Percentiles rank a stretch among this genome's conserved stretches.
phyloP scores from a whole-genome alignment of 148 eudicot species.

The Cornus kousa region DNA sequence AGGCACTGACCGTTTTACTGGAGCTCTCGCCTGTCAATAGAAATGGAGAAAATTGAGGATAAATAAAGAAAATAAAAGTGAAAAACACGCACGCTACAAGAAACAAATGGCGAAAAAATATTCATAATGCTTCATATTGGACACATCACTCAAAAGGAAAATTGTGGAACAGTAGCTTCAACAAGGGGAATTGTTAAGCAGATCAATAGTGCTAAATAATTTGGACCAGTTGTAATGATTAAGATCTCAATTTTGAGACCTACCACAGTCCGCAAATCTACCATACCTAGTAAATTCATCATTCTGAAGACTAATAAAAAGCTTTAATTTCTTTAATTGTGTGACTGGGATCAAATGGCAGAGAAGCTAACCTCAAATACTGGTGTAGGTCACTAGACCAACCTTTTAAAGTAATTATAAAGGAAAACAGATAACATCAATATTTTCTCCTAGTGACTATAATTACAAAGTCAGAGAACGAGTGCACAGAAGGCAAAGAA shows the following conservation, averaged over 20 bases:
- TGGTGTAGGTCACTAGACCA: background rate
- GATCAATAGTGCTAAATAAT: background rate
- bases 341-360: no score
- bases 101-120: background rate
- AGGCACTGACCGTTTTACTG: slow-evolving; percentile 50
- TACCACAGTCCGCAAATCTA: background rate
- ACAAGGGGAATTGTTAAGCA: background rate
- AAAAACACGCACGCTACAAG: background rate
- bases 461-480: background rate
- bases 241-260: background rate
- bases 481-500: background rate
- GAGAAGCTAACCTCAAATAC: background rate
- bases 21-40: slow-evolving; percentile 41
- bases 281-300: background rate
- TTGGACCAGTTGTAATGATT: background rate
- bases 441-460: background rate
- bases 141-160: background rate
- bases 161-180: background rate
- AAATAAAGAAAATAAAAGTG: background rate
- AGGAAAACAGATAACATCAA: background rate
- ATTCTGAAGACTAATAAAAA: background rate
- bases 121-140: background rate
- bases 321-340: background rate
- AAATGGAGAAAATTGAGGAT: background rate
- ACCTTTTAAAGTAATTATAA: background rate